phyloP scores from a whole-genome alignment of 202 grass and related monocot species.

The Saccharum hybrid region DNA sequence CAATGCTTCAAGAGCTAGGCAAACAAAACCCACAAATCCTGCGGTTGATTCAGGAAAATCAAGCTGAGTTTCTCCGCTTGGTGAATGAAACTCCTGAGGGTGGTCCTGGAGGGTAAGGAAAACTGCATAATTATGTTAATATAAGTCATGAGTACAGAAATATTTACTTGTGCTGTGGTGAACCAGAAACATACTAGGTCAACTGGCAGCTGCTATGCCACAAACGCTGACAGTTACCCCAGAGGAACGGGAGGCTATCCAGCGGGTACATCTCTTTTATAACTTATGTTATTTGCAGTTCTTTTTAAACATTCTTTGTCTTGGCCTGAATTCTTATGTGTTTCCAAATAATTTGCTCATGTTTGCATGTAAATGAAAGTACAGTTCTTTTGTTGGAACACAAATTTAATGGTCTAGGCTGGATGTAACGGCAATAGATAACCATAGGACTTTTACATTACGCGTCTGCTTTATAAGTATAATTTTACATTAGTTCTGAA shows the following conservation, averaged over 20 bases:
- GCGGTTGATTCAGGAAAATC: conserved; percentile 93
- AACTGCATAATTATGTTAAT: not conserved
- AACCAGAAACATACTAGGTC: conserved; percentile 71
- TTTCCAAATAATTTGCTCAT: not conserved
- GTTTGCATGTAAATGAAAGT: conserved; percentile 1
- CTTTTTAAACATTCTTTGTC: not conserved
- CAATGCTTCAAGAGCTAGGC: conserved; percentile 97
- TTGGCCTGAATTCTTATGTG: not conserved
- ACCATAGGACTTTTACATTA: too few species aligned
- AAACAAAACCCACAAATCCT: conserved; percentile 96
- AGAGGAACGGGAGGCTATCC: conserved; percentile 86
- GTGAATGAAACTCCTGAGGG: conserved; percentile 79
- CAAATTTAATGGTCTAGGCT: not conserved
- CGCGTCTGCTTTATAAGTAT: not conserved
- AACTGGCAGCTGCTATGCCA: conserved; percentile 74
- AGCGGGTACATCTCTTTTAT: conserved; percentile 70
- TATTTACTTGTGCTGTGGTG: conserved; percentile 43
- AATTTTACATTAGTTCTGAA: not conserved
- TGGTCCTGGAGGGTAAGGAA: conserved; percentile 55
- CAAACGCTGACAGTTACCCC: conserved; percentile 65
- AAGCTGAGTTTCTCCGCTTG: conserved; percentile 88
- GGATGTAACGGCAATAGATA: not conserved
- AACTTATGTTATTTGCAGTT: conserved; percentile 15
- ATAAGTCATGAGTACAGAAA: not conserved
- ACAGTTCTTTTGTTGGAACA: conserved; percentile 7